Base-by-base conservation (phyloP, 805 yeast genomes). In the Cyberlindnera mycetangii region DNA sequence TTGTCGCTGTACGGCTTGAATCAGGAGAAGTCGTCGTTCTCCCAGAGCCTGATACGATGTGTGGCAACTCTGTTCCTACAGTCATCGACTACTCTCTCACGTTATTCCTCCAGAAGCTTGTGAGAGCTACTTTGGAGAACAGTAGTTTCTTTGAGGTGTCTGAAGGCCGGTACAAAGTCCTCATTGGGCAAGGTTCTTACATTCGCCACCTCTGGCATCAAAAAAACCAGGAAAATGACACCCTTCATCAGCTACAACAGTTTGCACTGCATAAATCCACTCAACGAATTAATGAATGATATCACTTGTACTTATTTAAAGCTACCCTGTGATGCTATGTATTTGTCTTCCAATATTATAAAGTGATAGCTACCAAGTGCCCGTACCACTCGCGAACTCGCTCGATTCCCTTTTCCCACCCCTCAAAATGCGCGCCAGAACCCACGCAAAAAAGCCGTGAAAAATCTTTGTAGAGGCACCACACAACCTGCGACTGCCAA, bases 361-460 rank as follows among this genome's bases (percentile, higher is more conserved):
- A 12, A 12, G 32, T 15, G 11, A n/a, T 15, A 30, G n/a, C 28
- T 10, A 7, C 7, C 5, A 7, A 5, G 46, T 38, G 46, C 22
- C 31, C 46, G 24, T 20, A 41, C 44, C 44, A 28, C 36, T 21
- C 46, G 46, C 46, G 46, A 38, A 38, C 35, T 33, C 28, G 12
- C 14, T 25, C 25, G 25, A 10, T 7, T 22, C 25, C 25, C 14
- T n/a, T n/a, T 25, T 25, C 28, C 5, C 19, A n/a, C 32, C 8
- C 32, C 32, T 5, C 18, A 9, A n/a, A 14, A 22, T 33, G 30
- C 16, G 20, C 18, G 5, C 18, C 36, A 28, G 22, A 39, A 45
- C 45, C 49, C 45, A 45, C 49, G 49, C 49, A 45, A 45, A 44
- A 44, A 44, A 44, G 33, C 24, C 24, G 47, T 46, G 50, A 46